Conservation (phyloP, 163 green algal species). For the Prototheca wickerhamii region DNA sequence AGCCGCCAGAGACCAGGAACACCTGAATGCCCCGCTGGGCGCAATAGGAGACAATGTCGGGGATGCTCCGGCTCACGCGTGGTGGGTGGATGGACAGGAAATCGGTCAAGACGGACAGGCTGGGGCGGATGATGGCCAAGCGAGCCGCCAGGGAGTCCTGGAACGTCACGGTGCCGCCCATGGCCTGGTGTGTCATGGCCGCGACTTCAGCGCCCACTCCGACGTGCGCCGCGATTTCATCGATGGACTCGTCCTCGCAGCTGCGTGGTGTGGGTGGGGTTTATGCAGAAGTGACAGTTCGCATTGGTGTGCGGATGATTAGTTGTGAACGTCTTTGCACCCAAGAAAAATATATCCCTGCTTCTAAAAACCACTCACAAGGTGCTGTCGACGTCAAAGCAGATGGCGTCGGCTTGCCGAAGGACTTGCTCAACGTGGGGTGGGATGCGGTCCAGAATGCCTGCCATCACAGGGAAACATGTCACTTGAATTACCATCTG, state of each 20-base stretch:
- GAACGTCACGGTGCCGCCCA: slow-evolving; percentile 86
- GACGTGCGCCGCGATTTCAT: slow-evolving; percentile 89
- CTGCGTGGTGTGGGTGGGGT: slow-evolving; percentile 30
- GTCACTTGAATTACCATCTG: too few relatives aligned
- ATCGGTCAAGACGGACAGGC: slow-evolving; percentile 44
- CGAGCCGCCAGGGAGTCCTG: slow-evolving; percentile 78
- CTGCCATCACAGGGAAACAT: too few relatives aligned
- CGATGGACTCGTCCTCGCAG: slow-evolving; percentile 96
- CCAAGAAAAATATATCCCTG: too few relatives aligned
- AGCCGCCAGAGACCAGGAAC: slow-evolving; percentile 94
- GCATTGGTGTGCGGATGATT: too few relatives aligned
- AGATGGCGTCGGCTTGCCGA: slow-evolving; percentile 64
- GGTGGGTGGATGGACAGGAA: slow-evolving; percentile 75
- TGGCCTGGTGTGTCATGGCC: slow-evolving; percentile 77
- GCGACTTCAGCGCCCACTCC: slow-evolving; percentile 78
- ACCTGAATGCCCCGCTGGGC: slow-evolving; percentile 58
- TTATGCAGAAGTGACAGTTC: background rate
- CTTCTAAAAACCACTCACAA: too few relatives aligned
- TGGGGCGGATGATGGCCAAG: slow-evolving; percentile 77
- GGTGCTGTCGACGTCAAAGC: slow-evolving; percentile 97
- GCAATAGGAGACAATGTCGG: slow-evolving; percentile 23
- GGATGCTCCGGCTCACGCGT: slow-evolving; percentile 27
- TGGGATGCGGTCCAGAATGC: background rate
- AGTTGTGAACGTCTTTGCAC: too few relatives aligned
- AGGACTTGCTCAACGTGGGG: slow-evolving; percentile 11